Evolutionary conservation across 768 basidiomycete species (phyloP).

Genomic region (Hericium rajendrae): DNA sequence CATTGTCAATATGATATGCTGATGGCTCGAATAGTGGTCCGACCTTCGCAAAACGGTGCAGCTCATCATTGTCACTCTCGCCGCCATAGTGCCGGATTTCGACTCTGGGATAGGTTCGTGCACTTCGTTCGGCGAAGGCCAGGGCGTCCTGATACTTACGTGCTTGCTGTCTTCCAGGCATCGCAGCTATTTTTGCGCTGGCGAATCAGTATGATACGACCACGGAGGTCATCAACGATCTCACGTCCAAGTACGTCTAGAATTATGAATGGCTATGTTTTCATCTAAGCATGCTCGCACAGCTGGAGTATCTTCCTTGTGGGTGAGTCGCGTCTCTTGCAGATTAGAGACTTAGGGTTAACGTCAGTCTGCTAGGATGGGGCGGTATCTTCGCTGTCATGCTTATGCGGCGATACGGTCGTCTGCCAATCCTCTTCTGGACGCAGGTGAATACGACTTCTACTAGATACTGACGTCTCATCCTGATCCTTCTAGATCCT

Average conservation of each 20-base stretch:
- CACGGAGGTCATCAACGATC: constrained; percentile 46
- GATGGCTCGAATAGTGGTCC: constrained; percentile 33
- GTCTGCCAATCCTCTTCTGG: constrained; percentile 63
- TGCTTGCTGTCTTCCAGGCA: constrained; percentile 27
- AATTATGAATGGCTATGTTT: neutral
- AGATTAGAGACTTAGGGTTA: neutral
- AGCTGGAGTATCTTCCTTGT: constrained; percentile 62
- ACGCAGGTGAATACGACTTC: constrained; percentile 34
- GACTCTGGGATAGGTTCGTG: constrained; percentile 49
- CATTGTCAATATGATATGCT: neutral
- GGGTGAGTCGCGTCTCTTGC: constrained; percentile 25
- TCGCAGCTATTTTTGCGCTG: constrained; percentile 52
- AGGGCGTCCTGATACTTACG: no score
- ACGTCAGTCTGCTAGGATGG: constrained; percentile 31
- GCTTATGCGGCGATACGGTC: constrained; percentile 51
- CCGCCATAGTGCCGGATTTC: constrained; percentile 60
- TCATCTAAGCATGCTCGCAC: constrained; percentile 7
- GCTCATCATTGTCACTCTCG: constrained; percentile 51
- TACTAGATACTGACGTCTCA: neutral
- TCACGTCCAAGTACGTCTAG: constrained; percentile 38
- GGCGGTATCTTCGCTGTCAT: constrained; percentile 57
- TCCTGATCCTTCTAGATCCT: constrained; percentile 34
- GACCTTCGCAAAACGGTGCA: constrained; percentile 42
- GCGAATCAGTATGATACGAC: constrained; percentile 47
- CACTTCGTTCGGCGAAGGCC: neutral